Percentiles rank a stretch among this genome's conserved stretches.
Conservation (phyloP, 257 asterid genomes). For the Thymus mandschuricus region DNA sequence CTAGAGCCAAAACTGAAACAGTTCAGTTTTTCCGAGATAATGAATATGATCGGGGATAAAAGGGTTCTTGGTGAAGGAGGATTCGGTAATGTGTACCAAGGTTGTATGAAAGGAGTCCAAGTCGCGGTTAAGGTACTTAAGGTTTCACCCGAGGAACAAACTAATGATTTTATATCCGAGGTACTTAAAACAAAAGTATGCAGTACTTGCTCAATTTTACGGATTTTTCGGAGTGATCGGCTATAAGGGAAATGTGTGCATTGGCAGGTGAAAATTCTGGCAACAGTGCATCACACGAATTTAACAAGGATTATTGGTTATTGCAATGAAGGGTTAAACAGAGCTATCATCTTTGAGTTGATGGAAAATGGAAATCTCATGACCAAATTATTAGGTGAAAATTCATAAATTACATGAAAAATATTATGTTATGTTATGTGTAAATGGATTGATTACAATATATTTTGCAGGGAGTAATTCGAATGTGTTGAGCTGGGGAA, state of each 20-base stretch:
- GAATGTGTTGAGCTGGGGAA: slow-evolving; percentile 43
- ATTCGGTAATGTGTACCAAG: slow-evolving; percentile 50
- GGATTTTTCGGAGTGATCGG: no score
- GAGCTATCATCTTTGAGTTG: slow-evolving; percentile 52
- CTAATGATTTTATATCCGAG: slow-evolving; percentile 43
- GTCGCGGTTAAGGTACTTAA: slow-evolving; percentile 56
- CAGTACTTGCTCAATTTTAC: no score
- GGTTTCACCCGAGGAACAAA: slow-evolving; percentile 13
- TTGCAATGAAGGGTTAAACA: slow-evolving; percentile 40
- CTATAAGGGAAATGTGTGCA: neutral
- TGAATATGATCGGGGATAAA: slow-evolving; percentile 27
- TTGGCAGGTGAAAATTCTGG: slow-evolving; percentile 48
- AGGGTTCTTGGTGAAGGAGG: slow-evolving; percentile 52
- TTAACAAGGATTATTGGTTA: slow-evolving; percentile 45
- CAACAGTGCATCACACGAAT: slow-evolving; percentile 49
- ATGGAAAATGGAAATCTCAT: slow-evolving; percentile 46
- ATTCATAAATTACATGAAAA: neutral
- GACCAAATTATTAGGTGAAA: slow-evolving; percentile 43
- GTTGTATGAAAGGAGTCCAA: slow-evolving; percentile 29
- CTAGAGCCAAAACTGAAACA: slow-evolving; percentile 24
- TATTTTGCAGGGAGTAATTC: slow-evolving; percentile 19
- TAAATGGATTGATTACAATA: no score
- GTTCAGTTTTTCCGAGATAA: slow-evolving; percentile 36
- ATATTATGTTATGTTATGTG: no score
- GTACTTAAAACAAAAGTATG: slow-evolving; percentile 9